Evolutionary conservation across 176 grass and related monocot species (phyloP), one percentile per base, ranked within the genome.

Genomic region (Typha latifolia): DNA sequence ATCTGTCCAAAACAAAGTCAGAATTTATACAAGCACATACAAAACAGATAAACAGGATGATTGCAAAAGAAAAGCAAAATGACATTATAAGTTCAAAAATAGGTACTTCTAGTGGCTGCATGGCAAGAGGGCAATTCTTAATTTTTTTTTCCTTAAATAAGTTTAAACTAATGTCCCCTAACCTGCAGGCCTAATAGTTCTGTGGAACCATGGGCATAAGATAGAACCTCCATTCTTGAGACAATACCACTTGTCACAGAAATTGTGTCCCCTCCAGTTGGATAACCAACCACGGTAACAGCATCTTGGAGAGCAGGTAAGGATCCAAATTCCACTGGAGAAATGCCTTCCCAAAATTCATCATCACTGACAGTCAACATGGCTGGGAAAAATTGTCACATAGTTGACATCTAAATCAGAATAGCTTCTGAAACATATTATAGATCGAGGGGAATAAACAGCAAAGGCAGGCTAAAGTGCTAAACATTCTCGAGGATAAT

Each of bases 231-330:
- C 27, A 97, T 97, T 49, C 94, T 88, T 47, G 94, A 97, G 48
- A 97, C 89, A 16, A 97, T 89, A 72, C 94, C 94, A 74, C 89
- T 97, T 49, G 94, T 97, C 52, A 97, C 94, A 1, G 94, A 97
- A 66, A 97, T 97, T 13, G 94, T 97, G 68, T 97, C 94, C 15
- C 94, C 94, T 51, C 94, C 94, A 84, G 92, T 97, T 37, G 94
- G 94, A n/a, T 97, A 97, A 62, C 94, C 94, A 82, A 97, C 89
- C 51, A 97, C 89, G 51, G 83, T 87, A 62, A 97, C 85, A 20
- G 94, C 93, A 84, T 97, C 94, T 76, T 97, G 94, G 20, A 97
- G 80, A 55, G 89, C 85, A 24, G 94, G 94, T 47, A 97, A 77
- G 37, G 76, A 51, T 61, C 94, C 94, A 66, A 97, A 97, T 12